Evolutionary conservation across 169 alveolate genomes (phyloP).

Genomic region (Cryptosporidium bovis): DNA sequence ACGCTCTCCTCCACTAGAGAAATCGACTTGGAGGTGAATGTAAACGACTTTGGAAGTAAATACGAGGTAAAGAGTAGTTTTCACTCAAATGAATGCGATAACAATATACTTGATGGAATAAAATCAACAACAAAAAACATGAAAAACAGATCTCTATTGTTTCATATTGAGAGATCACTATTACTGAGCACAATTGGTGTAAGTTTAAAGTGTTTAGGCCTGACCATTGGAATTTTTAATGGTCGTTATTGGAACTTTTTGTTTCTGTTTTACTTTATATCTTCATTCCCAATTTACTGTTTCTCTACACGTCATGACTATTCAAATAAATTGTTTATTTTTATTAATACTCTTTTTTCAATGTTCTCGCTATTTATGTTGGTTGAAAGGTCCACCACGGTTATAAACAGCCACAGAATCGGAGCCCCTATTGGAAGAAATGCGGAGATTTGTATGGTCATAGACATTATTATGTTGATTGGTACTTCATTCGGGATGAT

Average conservation of each 20-base stretch:
- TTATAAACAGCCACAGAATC: neutral
- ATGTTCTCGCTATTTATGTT: neutral
- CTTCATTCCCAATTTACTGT: neutral
- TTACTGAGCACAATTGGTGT: slow-evolving; percentile 6
- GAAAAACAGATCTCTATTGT: neutral
- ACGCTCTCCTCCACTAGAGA: neutral
- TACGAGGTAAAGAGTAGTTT: neutral
- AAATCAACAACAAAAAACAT: neutral
- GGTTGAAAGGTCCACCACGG: neutral
- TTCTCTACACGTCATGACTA: slow-evolving; percentile 4
- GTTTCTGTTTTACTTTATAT: neutral
- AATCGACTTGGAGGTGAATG: neutral
- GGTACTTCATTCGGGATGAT: slow-evolving; percentile 1
- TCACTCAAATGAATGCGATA: neutral
- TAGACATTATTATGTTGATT: neutral
- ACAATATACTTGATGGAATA: neutral
- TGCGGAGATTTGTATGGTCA: neutral
- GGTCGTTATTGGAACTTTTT: slow-evolving; percentile 1
- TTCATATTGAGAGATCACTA: slow-evolving; percentile 8
- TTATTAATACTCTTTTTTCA: neutral
- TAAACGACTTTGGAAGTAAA: too few species aligned
- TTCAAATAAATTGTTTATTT: neutral
- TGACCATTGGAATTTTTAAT: neutral
- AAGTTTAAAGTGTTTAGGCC: neutral
- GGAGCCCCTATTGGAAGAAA: too few species aligned